Evolutionary conservation across 2,329 filamentous ascomycete genomes (phyloP), one percentile per base, ranked within the genome.

Genomic region (Colletotrichum sp.): DNA sequence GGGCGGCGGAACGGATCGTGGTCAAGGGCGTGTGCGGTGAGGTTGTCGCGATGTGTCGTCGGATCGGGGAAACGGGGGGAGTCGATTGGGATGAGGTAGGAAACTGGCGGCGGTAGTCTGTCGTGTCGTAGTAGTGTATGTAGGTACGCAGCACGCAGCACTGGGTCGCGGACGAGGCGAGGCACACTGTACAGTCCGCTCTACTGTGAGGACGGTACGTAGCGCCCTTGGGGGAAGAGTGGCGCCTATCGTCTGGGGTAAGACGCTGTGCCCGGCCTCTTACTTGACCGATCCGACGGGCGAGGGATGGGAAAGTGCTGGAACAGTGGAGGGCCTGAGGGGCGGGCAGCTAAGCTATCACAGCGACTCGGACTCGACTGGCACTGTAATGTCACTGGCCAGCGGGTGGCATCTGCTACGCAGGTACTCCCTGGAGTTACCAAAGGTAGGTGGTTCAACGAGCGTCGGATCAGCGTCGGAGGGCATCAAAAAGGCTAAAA

Each of bases 21-120:
- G 28, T 60, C 21, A 28, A 34, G 38, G 43, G 43, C 56, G 62
- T 28, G 43, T 30, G 70, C 15, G 32, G 61, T 48, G 28, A 21
- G 34, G 30, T 48, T 76, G 58, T 73, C 70, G 70, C 48, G 70
- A 73, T 73, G 56, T 73, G 73, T 73, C 73, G 73, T 76, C 64
- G 70, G 64, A 62, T 73, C 66, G 61, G 43, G 70, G 34, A 52
- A 69, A 62, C 73, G 60, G 70, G 43, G 67, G 64, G 48, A 58
- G 32, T 70, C 60, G 34, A 34, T 66, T 76, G 43, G 48, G 73
- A 69, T 69, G 70, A 70, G 30, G 64, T 43, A 61, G 72, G 62
- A 75, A 67, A 56, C 43, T 56, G 71, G 55, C 55, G n/a, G 43
- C 30, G 56, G 58, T 65, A 52, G 70, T 76, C 28, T 36, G 65